phyloP scores from a whole-genome alignment of 2,329 filamentous ascomycete species.

The Hypocrella siamensis region DNA sequence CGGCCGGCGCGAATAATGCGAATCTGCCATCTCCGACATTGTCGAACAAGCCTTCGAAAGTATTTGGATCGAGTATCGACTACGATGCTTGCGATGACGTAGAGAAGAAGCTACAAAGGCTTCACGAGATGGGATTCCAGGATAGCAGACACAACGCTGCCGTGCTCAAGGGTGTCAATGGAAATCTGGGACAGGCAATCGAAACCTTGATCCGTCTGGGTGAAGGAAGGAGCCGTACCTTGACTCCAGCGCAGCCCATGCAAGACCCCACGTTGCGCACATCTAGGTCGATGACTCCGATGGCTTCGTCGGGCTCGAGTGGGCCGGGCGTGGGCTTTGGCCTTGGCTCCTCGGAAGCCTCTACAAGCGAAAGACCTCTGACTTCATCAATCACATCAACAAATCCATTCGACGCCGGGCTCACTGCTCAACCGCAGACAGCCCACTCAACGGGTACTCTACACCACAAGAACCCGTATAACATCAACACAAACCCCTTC shows the following conservation, averaged over 20 bases:
- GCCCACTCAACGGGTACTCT: conserved; percentile 49
- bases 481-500: conserved; percentile 47
- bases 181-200: conserved; percentile 73
- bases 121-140: conserved; percentile 83
- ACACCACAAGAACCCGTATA: conserved; percentile 40
- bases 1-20: conserved; percentile 8
- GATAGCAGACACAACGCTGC: conserved; percentile 70
- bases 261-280: conserved; percentile 31
- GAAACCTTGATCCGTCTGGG: conserved; percentile 74
- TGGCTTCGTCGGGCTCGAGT: conserved; percentile 19
- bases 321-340: conserved; percentile 15
- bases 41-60: conserved; percentile 48
- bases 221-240: conserved; percentile 40
- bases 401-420: conserved; percentile 53
- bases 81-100: conserved; percentile 38
- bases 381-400: conserved; percentile 33
- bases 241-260: conserved; percentile 20
- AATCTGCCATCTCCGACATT: conserved; percentile 20
- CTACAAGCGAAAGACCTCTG: conserved; percentile 16
- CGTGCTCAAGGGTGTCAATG: conserved; percentile 68
- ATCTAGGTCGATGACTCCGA: conserved; percentile 39
- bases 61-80: conserved; percentile 55
- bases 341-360: conserved; percentile 14
- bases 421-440: conserved; percentile 39
- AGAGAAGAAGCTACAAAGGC: conserved; percentile 59